Evolutionary conservation across 1,284 basidiomycete species (phyloP).

Genomic region (Trametes versicolor): DNA sequence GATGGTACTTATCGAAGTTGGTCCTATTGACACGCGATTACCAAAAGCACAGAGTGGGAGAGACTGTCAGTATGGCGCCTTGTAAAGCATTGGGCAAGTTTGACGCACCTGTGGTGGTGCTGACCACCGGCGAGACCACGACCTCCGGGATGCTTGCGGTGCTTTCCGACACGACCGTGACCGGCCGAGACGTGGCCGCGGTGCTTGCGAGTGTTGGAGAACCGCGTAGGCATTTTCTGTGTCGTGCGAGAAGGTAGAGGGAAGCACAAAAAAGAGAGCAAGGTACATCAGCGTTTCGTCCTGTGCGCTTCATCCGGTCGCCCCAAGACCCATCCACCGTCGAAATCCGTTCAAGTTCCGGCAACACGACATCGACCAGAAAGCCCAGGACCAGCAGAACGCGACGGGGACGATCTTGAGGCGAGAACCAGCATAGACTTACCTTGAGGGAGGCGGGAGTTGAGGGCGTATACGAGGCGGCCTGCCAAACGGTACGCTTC

Average conservation of each 20-base stretch:
- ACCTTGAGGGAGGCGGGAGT: constrained; percentile 70
- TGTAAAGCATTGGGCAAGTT: neutral
- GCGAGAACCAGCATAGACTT: constrained; percentile 51
- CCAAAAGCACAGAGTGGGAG: neutral
- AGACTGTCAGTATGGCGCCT: neutral
- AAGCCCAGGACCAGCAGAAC: constrained; percentile 36
- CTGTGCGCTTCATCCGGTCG: constrained; percentile 40
- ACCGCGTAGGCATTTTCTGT: constrained; percentile 91
- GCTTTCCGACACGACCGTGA: constrained; percentile 99
- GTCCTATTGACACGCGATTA: constrained; percentile 56
- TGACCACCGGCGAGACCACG: constrained; percentile 99
- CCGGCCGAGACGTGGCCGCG: constrained; percentile 98
- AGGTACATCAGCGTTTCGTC: constrained; percentile 32
- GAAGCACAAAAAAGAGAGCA: constrained; percentile 9
- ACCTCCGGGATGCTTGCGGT: constrained; percentile 99
- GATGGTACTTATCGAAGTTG: constrained; percentile 96
- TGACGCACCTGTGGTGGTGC: constrained; percentile 95
- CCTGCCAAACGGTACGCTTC: constrained; percentile 25
- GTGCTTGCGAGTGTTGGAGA: constrained; percentile 98
- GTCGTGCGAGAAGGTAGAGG: constrained; percentile 31
- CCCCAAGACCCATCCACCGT: constrained; percentile 58
- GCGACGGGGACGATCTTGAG: constrained; percentile 35
- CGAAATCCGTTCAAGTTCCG: constrained; percentile 42
- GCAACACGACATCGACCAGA: constrained; percentile 45
- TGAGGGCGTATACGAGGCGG: constrained; percentile 35